Conservation (phyloP, 495 filamentous ascomycete species). For the Aspergillus hancockii region DNA sequence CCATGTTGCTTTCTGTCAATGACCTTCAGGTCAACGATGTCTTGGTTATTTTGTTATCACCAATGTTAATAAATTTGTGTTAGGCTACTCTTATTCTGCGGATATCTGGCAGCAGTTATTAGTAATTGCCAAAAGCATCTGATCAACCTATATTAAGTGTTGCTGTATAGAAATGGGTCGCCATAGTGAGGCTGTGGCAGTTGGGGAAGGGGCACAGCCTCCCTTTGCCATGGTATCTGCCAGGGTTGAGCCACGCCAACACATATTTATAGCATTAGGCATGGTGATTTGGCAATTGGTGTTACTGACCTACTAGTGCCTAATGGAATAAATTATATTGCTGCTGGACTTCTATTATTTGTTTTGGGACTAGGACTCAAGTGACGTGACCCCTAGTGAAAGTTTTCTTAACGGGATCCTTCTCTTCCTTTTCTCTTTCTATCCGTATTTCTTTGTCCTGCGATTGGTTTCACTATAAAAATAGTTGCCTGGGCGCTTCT, state of each 20-base stretch:
- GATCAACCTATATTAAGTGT: no score
- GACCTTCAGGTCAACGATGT: no score
- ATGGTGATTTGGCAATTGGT: conserved; percentile 4
- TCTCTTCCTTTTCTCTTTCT: not conserved
- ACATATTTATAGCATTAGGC: not conserved
- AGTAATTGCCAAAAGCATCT: no score
- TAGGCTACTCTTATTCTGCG: no score
- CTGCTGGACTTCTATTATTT: not conserved
- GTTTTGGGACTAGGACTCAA: not conserved
- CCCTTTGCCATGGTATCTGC: not conserved
- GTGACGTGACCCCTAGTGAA: not conserved
- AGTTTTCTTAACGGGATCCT: not conserved
- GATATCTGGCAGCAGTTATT: no score
- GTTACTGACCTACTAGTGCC: conserved; percentile 1
- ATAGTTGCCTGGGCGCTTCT: conserved; percentile 12
- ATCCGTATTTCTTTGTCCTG: conserved; percentile 6
- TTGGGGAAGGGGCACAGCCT: not conserved
- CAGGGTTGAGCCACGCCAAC: not conserved
- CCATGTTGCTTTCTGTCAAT: no score
- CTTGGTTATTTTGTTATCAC: no score
- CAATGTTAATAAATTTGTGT: no score
- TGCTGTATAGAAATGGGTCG: not conserved
- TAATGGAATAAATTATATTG: not conserved
- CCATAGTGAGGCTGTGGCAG: not conserved
- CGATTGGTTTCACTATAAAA: conserved; percentile 8